Percentiles rank a stretch among this genome's conserved stretches.
These are phyloP conservation scores for Phaeosphaeriaceae sp. DNA, from an alignment of 2,329 filamentous ascomycete genomes.

Conservation along the genomic window DNA sequence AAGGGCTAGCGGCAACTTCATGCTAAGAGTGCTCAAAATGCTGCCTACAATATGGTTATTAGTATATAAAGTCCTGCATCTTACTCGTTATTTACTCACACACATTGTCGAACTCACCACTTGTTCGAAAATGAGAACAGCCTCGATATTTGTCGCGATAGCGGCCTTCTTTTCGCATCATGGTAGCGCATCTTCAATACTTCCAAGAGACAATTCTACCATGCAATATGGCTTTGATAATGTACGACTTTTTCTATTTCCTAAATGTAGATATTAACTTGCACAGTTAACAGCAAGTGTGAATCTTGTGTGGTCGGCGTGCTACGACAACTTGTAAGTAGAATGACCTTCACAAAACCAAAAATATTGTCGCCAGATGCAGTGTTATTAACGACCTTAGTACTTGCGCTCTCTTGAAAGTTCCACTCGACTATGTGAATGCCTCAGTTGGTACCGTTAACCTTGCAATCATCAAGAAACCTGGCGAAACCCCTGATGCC, in stretches of 20 bases:
- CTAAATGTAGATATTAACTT: neutral
- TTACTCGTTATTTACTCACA: neutral
- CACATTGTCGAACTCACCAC: neutral
- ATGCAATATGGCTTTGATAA: neutral
- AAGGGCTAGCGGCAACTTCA: neutral
- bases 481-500: conserved; percentile 7
- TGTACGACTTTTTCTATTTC: neutral
- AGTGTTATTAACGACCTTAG: neutral
- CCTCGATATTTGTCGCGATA: neutral
- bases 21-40: too few species aligned
- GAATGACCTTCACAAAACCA: neutral
- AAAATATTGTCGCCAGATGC: neutral
- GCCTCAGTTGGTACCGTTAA: conserved; percentile 16
- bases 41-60: neutral
- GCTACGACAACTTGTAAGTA: conserved; percentile 3
- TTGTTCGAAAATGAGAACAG: neutral
- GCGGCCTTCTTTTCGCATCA: neutral
- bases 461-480: conserved; percentile 20
- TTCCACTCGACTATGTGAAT: conserved; percentile 28
- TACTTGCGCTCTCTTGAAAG: conserved; percentile 20
- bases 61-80: neutral
- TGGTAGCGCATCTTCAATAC: neutral
- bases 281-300: neutral
- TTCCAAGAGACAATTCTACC: neutral
- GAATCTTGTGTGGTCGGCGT: neutral